Conservation (phyloP, 495 filamentous ascomycete genomes). For the Talaromyces liani region DNA sequence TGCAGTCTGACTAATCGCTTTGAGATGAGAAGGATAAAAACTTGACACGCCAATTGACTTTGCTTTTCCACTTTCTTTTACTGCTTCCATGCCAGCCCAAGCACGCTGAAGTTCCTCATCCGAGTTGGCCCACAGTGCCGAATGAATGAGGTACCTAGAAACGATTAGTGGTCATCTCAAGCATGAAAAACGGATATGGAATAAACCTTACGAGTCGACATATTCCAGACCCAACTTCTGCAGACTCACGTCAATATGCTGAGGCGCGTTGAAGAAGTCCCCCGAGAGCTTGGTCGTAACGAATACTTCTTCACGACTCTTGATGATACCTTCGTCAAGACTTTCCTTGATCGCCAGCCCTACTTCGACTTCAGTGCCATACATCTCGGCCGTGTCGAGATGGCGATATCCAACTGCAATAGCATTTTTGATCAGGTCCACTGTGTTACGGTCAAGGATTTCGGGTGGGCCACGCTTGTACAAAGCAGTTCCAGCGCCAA, state of each 20-base stretch:
- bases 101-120: slow-evolving; percentile 56
- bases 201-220: slow-evolving; percentile 57
- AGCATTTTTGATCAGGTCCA: slow-evolving; percentile 57
- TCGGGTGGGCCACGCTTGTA: slow-evolving; percentile 28
- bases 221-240: slow-evolving; percentile 18
- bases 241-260: slow-evolving; percentile 35
- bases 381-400: slow-evolving; percentile 64
- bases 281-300: slow-evolving; percentile 65
- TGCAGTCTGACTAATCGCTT: no score
- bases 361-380: slow-evolving; percentile 72
- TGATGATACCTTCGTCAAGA: slow-evolving; percentile 35
- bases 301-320: slow-evolving; percentile 54
- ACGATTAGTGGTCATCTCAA: not conserved
- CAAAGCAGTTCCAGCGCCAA: slow-evolving; percentile 62
- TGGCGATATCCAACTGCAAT: slow-evolving; percentile 66
- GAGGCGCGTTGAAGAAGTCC: slow-evolving; percentile 51
- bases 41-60: no score
- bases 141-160: slow-evolving; percentile 66
- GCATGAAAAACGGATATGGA: not conserved
- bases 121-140: slow-evolving; percentile 58
- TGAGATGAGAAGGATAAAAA: no score
- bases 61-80: slow-evolving; percentile 35
- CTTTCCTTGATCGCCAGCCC: slow-evolving; percentile 66
- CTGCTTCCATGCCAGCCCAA: slow-evolving; percentile 67
- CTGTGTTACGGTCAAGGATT: slow-evolving; percentile 18